Evolutionary conservation across 2,329 filamentous ascomycete species (phyloP), one percentile per base, ranked within the genome.

Genomic region (Berkeleyomyces basicola): DNA sequence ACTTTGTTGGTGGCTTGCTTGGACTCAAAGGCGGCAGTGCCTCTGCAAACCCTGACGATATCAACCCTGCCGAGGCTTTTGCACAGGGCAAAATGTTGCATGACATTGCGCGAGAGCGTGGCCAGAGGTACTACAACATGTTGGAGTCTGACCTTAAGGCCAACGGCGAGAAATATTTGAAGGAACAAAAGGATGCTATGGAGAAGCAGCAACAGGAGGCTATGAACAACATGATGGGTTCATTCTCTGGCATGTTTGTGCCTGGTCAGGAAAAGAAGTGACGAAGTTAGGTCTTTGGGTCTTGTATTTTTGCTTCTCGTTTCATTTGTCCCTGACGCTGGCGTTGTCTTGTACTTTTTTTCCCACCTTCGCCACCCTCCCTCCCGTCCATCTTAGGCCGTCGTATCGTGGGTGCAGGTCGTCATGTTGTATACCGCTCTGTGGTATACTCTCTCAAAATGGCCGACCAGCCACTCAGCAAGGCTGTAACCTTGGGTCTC

Each of bases 61-160:
- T 82, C 66, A 84, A 80, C 68, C 80, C 87, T 0, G 79, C 81
- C 1, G 89, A 95, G 71, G 90, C 88, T 10, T 82, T 93, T 66
- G 85, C 87, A 2, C 85, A 96, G 74, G 93, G 92, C 69, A 99
- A 97, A 82, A 96, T 97, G 89, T 78, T 96, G 67, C 90, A 91
- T 74, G 93, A 99, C 71, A 85, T 95, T 73, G 90, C 93, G 59
- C 85, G 93, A 59, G 93, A 99, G 76, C 82, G 90, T 59, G 93
- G 93, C 42, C 88, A 91, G 75, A 86, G 86, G 72, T 87, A 91
- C 74, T 99, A 97, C 74, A 83, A 95, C 77, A 76, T 85, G 68
- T 80, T 97, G 66, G 92, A 97, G 74, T 86, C 85, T 74, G 87
- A 96, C 76, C 95, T 99, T 69, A 82, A 87, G 57, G 87, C 95